These are phyloP conservation scores for Lentinula boryana DNA, from an alignment of 768 basidiomycete species.

Conservation along the genomic window DNA sequence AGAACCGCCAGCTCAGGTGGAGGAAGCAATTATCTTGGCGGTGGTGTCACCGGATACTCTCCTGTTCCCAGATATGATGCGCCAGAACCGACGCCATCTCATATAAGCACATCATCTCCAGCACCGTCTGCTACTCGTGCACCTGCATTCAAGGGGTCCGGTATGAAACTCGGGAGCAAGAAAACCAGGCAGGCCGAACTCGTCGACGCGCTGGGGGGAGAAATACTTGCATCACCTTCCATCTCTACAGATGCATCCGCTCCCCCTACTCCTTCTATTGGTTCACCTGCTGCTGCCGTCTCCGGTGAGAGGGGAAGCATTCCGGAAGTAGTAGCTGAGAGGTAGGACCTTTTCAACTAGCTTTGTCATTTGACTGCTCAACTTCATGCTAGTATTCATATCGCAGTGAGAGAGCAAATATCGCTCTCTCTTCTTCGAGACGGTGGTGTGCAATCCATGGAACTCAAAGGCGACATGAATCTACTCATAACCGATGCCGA, in stretches of 20 bases:
- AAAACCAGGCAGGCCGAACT: constrained; percentile 87
- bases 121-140: constrained; percentile 46
- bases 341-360: constrained; percentile 34
- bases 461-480: constrained; percentile 94
- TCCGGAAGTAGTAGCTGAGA: constrained; percentile 71
- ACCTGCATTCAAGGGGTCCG: constrained; percentile 87
- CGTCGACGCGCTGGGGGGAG: constrained; percentile 81
- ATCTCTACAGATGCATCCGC: constrained; percentile 35
- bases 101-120: constrained; percentile 33
- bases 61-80: constrained; percentile 67
- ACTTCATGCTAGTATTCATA: constrained; percentile 60
- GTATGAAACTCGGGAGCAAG: constrained; percentile 96
- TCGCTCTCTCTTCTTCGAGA: constrained; percentile 81
- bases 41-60: constrained; percentile 65
- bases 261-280: constrained; percentile 25
- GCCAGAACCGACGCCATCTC: constrained; percentile 43
- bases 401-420: constrained; percentile 78
- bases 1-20: constrained; percentile 50
- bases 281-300: constrained; percentile 18
- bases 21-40: constrained; percentile 56
- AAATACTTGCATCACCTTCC: constrained; percentile 49
- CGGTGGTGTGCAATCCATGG: constrained; percentile 85
- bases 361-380: not conserved
- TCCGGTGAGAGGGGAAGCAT: constrained; percentile 52
- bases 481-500: constrained; percentile 75